A percentile compares a stretch with the other conserved stretches of the same genome.
These are phyloP conservation scores for Tulasnella sp. DNA, from an alignment of 768 basidiomycete species.

Conservation along the genomic window DNA sequence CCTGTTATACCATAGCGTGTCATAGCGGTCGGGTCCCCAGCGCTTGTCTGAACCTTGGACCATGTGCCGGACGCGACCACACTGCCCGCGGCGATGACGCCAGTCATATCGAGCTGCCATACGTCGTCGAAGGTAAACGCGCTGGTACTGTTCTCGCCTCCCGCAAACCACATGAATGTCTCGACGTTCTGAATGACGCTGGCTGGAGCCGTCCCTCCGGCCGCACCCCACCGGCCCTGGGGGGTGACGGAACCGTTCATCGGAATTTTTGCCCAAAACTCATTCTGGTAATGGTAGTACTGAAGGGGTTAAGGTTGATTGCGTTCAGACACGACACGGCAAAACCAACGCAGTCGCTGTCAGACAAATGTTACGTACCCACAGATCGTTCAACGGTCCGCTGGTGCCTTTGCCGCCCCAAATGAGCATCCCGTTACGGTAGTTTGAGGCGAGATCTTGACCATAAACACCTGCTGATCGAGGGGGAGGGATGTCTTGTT, in stretches of 20 bases:
- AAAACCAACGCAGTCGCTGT: background rate
- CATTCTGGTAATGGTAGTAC: constrained; percentile 65
- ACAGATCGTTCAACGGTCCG: constrained; percentile 50
- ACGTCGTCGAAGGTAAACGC: constrained; percentile 46
- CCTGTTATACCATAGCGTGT: constrained; percentile 42
- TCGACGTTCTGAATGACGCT: constrained; percentile 26
- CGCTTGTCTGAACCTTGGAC: constrained; percentile 32
- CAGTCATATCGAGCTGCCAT: constrained; percentile 58
- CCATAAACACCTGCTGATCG: constrained; percentile 39
- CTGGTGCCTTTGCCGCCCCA: constrained; percentile 56
- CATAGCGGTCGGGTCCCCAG: constrained; percentile 23
- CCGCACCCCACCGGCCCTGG: constrained; percentile 44
- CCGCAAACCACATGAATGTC: constrained; percentile 54
- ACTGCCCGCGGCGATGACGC: constrained; percentile 58
- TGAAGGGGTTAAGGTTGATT: constrained; percentile 24
- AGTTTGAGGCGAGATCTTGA: constrained; percentile 66
- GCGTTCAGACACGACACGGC: background rate
- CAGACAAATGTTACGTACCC: constrained; percentile 41
- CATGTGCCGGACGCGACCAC: constrained; percentile 43
- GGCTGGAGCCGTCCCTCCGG: constrained; percentile 54
- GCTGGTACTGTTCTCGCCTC: constrained; percentile 45
- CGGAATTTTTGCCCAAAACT: constrained; percentile 60
- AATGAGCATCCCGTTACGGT: constrained; percentile 62
- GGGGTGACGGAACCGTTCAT: constrained; percentile 21
- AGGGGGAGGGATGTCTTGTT: constrained; percentile 29